These are phyloP conservation scores for Quercus dentata DNA, from an alignment of 306 rosid species.

Conservation along the genomic window DNA sequence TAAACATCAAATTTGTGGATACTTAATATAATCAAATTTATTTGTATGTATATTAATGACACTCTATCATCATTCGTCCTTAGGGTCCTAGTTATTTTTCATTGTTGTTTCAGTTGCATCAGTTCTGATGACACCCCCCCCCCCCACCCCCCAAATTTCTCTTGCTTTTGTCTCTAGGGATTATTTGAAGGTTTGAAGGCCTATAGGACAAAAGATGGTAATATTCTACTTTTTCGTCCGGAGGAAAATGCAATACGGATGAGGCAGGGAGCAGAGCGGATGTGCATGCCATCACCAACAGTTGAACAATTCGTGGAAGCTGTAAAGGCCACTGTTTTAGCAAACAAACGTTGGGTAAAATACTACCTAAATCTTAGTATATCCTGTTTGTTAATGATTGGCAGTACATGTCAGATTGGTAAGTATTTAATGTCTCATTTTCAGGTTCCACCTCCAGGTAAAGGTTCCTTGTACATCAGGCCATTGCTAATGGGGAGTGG, in stretches of 20 bases:
- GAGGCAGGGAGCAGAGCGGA: constrained; percentile 84
- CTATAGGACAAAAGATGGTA: constrained; percentile 70
- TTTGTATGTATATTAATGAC: not conserved
- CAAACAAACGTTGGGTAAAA: constrained; percentile 90
- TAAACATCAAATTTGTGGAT: not conserved
- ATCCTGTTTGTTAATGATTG: not conserved
- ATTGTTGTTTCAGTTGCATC: not conserved
- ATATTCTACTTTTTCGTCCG: constrained; percentile 81
- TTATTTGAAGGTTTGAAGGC: constrained; percentile 97
- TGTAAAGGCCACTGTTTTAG: constrained; percentile 79
- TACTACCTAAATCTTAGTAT: not conserved
- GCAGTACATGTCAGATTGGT: not conserved
- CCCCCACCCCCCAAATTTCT: not conserved
- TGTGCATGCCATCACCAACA: constrained; percentile 96
- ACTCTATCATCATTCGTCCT: not conserved
- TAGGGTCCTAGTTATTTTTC: not conserved
- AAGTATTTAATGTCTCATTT: constrained; percentile 22
- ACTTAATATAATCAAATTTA: not conserved
- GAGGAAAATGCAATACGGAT: constrained; percentile 86
- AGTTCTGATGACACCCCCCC: not conserved
- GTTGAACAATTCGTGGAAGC: constrained; percentile 88
- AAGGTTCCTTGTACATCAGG: constrained; percentile 92
- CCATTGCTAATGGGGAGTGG: constrained; percentile 98
- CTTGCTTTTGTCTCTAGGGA: constrained; percentile 53
- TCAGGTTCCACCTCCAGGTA: constrained; percentile 92